Conservation (phyloP, 2,329 filamentous ascomycete genomes). For the Corniculantispora saksenae region DNA sequence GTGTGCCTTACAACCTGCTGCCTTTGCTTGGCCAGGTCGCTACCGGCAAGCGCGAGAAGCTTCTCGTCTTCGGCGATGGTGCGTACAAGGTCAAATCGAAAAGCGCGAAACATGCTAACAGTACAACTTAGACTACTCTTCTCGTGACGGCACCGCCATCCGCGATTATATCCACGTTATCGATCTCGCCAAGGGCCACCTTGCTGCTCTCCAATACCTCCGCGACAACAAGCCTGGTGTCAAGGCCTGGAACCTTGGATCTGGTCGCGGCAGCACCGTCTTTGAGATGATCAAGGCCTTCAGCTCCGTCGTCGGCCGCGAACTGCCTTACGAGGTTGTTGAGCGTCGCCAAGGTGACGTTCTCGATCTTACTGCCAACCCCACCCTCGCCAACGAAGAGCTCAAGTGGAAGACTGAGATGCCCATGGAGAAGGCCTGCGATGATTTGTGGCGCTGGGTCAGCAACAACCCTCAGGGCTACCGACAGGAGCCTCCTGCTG, state of each 20-base stretch:
- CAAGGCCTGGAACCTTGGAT: conserved; percentile 94
- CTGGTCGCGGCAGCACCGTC: conserved; percentile 90
- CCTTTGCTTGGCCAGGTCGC: conserved; percentile 94
- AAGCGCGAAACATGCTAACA: conserved; percentile 20
- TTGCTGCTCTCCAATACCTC: conserved; percentile 88
- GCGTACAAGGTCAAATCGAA: conserved; percentile 34
- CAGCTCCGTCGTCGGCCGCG: conserved; percentile 78
- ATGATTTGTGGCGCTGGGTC: conserved; percentile 95
- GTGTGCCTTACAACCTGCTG: conserved; percentile 92
- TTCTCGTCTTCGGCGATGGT: conserved; percentile 93
- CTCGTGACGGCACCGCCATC: conserved; percentile 88
- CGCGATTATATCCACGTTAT: conserved; percentile 98
- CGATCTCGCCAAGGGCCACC: conserved; percentile 82
- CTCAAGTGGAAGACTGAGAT: conserved; percentile 89
- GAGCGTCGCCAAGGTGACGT: conserved; percentile 85
- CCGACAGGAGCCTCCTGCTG: conserved; percentile 83
- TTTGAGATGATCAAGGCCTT: conserved; percentile 98
- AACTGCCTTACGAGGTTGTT: conserved; percentile 84
- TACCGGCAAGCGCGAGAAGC: conserved; percentile 89
- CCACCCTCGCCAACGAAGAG: conserved; percentile 82
- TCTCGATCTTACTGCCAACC: conserved; percentile 90
- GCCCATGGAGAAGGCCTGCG: conserved; percentile 89
- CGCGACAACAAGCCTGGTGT: conserved; percentile 83
- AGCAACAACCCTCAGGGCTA: conserved; percentile 96
- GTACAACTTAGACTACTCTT: conserved; percentile 72